Conservation (phyloP, 2,329 filamentous ascomycete species). For the Trichoderma sp. region DNA sequence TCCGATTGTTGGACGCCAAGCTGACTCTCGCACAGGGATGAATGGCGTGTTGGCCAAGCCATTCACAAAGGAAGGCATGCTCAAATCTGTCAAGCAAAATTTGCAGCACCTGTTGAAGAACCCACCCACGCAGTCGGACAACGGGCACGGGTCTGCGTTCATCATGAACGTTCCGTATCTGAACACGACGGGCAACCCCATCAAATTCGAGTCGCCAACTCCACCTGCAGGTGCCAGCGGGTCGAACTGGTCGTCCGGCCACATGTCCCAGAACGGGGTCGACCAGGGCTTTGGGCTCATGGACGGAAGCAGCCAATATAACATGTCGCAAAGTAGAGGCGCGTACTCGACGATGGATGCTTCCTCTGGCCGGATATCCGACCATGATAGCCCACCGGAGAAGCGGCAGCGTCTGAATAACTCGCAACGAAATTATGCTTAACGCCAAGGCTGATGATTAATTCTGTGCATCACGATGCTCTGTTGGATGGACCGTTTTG, state of each 20-base stretch:
- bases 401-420: constrained; percentile 53
- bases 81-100: constrained; percentile 84
- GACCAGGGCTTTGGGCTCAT: constrained; percentile 47
- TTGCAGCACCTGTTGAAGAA: constrained; percentile 78
- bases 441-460: constrained; percentile 21
- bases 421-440: constrained; percentile 41
- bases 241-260: constrained; percentile 52
- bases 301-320: constrained; percentile 41
- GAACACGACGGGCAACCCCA: constrained; percentile 32
- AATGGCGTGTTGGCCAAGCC: constrained; percentile 96
- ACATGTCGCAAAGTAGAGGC: constrained; percentile 18
- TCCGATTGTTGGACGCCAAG: not conserved
- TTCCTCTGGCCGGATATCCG: constrained; percentile 34
- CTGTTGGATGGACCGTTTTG: not conserved
- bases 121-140: constrained; percentile 45
- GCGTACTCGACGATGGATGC: constrained; percentile 28
- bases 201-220: constrained; percentile 56
- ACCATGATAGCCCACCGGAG: constrained; percentile 46
- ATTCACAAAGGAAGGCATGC: constrained; percentile 84
- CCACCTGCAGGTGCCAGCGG: constrained; percentile 48
- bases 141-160: constrained; percentile 32
- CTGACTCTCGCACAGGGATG: constrained; percentile 65
- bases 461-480: not conserved
- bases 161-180: constrained; percentile 36
- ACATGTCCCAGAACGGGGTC: constrained; percentile 47